Conservation (phyloP, 768 basidiomycete species). For the Lactarius quietus region DNA sequence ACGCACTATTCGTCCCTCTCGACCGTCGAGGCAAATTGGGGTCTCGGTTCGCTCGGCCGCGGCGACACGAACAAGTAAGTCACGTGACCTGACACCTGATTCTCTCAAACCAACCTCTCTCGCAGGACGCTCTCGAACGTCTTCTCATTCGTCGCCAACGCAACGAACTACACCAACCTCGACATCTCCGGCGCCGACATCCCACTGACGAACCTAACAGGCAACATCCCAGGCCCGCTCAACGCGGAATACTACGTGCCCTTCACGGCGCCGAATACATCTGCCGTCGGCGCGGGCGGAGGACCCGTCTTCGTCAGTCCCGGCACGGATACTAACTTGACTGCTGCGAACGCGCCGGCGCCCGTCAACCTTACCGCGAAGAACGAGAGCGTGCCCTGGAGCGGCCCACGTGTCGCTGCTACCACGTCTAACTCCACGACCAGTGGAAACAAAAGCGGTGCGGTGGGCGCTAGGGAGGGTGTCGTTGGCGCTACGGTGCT, state of each 20-base stretch:
- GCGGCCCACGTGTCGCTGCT: constrained; percentile 1
- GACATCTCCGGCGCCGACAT: constrained; percentile 29
- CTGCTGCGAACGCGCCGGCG: constrained; percentile 20
- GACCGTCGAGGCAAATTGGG: constrained; percentile 60
- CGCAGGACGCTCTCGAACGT: constrained; percentile 28
- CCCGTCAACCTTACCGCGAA: constrained; percentile 41
- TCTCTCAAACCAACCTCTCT: neutral
- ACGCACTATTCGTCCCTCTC: constrained; percentile 57
- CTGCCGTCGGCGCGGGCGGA: constrained; percentile 41
- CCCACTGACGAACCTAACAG: constrained; percentile 42
- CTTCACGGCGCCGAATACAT: constrained; percentile 38
- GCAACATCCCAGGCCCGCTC: constrained; percentile 42
- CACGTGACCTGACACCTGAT: neutral
- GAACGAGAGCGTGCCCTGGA: constrained; percentile 27
- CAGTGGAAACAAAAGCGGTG: no score
- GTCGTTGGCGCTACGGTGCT: neutral
- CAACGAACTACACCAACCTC: constrained; percentile 44
- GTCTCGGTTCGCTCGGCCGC: constrained; percentile 55
- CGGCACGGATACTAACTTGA: constrained; percentile 37
- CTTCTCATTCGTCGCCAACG: constrained; percentile 47
- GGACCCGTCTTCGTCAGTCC: constrained; percentile 34
- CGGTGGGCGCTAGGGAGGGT: neutral
- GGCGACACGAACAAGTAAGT: constrained; percentile 48
- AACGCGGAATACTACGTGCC: constrained; percentile 41
- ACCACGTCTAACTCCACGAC: neutral